A percentile compares a stretch with the other conserved stretches of the same genome.
Conservation (phyloP, 2,329 filamentous ascomycete genomes). For the Aspergillus floridensis region DNA sequence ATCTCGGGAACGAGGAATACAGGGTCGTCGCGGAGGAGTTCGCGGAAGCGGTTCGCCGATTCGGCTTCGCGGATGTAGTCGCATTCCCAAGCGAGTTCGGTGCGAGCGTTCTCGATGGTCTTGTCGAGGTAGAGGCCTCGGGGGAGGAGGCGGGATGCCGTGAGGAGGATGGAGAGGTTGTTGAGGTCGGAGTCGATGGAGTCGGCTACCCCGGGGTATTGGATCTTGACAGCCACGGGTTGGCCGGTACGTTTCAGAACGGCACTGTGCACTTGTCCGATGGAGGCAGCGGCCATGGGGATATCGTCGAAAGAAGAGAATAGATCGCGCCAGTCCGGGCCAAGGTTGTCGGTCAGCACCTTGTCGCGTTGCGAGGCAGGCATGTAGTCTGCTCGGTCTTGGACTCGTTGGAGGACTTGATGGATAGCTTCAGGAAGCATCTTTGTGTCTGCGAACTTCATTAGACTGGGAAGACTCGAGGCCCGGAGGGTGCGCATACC, state of each 20-base stretch:
- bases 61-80: slow-evolving; percentile 88
- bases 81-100: slow-evolving; percentile 94
- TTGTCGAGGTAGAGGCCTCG: slow-evolving; percentile 93
- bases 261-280: slow-evolving; percentile 91
- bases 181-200: slow-evolving; percentile 96
- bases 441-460: slow-evolving; percentile 65
- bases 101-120: slow-evolving; percentile 91
- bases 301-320: slow-evolving; percentile 84
- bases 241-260: slow-evolving; percentile 71
- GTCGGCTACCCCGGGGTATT: slow-evolving; percentile 92
- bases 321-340: slow-evolving; percentile 76
- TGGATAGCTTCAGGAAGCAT: slow-evolving; percentile 87
- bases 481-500: slow-evolving; percentile 34
- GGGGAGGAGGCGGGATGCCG: slow-evolving; percentile 83
- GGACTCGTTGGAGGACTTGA: slow-evolving; percentile 86
- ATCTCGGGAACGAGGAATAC: slow-evolving; percentile 79
- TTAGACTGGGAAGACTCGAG: slow-evolving; percentile 3
- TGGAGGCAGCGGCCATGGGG: slow-evolving; percentile 92
- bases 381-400: slow-evolving; percentile 98
- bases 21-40: slow-evolving; percentile 73
- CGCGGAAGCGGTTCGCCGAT: slow-evolving; percentile 71
- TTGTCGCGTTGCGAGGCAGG: slow-evolving; percentile 86
- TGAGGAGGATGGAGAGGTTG: slow-evolving; percentile 86
- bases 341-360: slow-evolving; percentile 76
- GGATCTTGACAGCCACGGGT: slow-evolving; percentile 89